These are phyloP conservation scores for Suhomyces taliae DNA, from an alignment of 1,139 yeast genomes.

Conservation along the genomic window DNA sequence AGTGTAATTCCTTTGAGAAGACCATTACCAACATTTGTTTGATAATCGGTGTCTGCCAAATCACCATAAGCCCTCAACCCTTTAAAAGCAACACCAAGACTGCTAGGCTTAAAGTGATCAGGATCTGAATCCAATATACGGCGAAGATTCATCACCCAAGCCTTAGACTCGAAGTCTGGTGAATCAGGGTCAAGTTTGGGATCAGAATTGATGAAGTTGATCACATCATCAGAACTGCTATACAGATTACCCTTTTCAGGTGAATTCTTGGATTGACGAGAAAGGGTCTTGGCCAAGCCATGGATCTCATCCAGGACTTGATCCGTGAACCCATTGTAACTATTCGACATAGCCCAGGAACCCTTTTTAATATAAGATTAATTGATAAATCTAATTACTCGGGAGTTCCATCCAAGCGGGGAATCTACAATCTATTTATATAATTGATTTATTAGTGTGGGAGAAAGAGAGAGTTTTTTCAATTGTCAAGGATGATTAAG, in stretches of 20 bases:
- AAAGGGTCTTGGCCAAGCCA: slow-evolving; percentile 60
- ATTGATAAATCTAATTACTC: too few species aligned
- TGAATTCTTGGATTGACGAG: slow-evolving; percentile 12
- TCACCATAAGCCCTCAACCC: slow-evolving; percentile 21
- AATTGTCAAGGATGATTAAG: too few species aligned
- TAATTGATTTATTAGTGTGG: too few species aligned
- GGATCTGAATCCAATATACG: slow-evolving; percentile 20
- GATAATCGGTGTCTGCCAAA: slow-evolving; percentile 11
- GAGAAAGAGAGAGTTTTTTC: too few species aligned
- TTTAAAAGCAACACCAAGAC: slow-evolving; percentile 21
- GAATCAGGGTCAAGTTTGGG: slow-evolving; percentile 20
- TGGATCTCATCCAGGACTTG: slow-evolving; percentile 38
- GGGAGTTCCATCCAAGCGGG: too few species aligned
- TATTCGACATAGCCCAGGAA: background rate
- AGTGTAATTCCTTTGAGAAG: slow-evolving; percentile 8
- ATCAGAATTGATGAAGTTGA: slow-evolving; percentile 5
- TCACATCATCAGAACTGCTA: slow-evolving; percentile 6
- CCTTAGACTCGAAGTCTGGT: slow-evolving; percentile 19
- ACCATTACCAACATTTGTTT: slow-evolving; percentile 16
- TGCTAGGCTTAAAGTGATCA: slow-evolving; percentile 21
- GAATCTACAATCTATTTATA: too few species aligned
- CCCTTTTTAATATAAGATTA: too few species aligned
- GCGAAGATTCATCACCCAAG: slow-evolving; percentile 28
- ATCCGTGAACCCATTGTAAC: slow-evolving; percentile 36
- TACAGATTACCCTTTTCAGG: background rate